Percentiles rank a stretch among this genome's conserved stretches.
Conservation (phyloP, 1,284 basidiomycete genomes). For the Sporisorium exsertum region DNA sequence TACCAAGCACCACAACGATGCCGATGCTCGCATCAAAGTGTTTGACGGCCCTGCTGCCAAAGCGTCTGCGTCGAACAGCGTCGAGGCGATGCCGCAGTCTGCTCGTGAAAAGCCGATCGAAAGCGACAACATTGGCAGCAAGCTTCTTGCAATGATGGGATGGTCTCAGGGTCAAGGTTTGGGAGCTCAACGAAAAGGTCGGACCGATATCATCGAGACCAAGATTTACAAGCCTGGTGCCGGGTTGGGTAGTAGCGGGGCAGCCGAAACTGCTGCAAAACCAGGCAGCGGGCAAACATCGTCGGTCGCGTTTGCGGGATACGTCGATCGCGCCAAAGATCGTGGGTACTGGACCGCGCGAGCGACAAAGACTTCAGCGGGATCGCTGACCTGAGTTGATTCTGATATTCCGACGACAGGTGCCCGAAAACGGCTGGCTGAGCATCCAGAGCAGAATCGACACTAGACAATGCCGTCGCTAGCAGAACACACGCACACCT, state of each 20-base stretch:
- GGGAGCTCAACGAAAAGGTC: constrained; percentile 25
- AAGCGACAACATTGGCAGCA: constrained; percentile 44
- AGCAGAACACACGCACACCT: not conserved
- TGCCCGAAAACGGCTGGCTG: constrained; percentile 26
- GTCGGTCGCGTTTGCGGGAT: constrained; percentile 28
- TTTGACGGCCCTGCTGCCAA: constrained; percentile 25
- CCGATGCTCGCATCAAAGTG: not conserved
- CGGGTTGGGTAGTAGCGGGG: constrained; percentile 34
- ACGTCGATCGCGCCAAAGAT: constrained; percentile 28
- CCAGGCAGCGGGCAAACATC: not conserved
- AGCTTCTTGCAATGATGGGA: constrained; percentile 49
- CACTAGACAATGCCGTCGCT: not conserved
- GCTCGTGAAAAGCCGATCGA: constrained; percentile 44
- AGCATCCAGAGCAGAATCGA: constrained; percentile 12
- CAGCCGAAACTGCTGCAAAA: not conserved
- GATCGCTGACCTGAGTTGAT: not conserved
- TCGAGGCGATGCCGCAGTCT: constrained; percentile 10
- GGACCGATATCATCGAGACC: constrained; percentile 41
- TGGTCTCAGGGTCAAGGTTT: constrained; percentile 49
- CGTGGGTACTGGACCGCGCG: constrained; percentile 15
- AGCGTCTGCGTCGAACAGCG: not conserved
- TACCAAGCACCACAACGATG: not conserved
- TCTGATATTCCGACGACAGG: not conserved
- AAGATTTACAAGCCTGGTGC: constrained; percentile 47
- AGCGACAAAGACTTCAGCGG: too few relatives aligned